These are phyloP conservation scores for Anethum foeniculum DNA, from an alignment of 140 eudicot genomes.

Conservation along the genomic window DNA sequence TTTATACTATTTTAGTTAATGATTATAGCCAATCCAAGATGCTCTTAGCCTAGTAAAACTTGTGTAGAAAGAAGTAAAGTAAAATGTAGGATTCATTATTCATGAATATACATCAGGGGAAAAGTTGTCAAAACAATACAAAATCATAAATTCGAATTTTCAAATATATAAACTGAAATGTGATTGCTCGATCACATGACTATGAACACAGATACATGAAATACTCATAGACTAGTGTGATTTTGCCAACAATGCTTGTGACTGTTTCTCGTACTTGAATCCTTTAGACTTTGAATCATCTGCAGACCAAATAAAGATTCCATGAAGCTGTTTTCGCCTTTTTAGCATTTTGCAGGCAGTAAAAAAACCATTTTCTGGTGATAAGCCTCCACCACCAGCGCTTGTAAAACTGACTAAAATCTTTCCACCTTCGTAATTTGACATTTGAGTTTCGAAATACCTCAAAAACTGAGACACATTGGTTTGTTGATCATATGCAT, in stretches of 20 bases:
- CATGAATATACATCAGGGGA: too few relatives aligned
- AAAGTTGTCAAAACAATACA: too few relatives aligned
- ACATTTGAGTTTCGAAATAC: neutral
- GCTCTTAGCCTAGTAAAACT: too few relatives aligned
- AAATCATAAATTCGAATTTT: too few relatives aligned
- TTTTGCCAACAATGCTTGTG: neutral
- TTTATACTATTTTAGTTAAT: too few relatives aligned
- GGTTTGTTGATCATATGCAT: neutral
- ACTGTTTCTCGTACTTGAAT: conserved; percentile 2
- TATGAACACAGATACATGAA: too few relatives aligned
- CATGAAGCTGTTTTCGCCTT: neutral
- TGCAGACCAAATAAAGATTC: conserved; percentile 7
- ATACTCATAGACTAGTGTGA: neutral
- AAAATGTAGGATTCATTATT: too few relatives aligned
- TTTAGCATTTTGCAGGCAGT: neutral
- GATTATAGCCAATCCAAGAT: too few relatives aligned
- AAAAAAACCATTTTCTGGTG: conserved; percentile 9
- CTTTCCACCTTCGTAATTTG: conserved; percentile 2
- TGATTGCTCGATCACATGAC: too few relatives aligned
- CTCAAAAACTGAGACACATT: neutral
- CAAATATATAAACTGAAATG: too few relatives aligned
- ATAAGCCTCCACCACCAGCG: neutral
- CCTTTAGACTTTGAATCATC: neutral
- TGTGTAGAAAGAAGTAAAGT: too few relatives aligned
- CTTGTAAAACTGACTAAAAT: neutral